Percentiles rank a stretch among this genome's conserved stretches.
phyloP scores from a whole-genome alignment of 2,329 filamentous ascomycete species.

The Remersonia thermophila region DNA sequence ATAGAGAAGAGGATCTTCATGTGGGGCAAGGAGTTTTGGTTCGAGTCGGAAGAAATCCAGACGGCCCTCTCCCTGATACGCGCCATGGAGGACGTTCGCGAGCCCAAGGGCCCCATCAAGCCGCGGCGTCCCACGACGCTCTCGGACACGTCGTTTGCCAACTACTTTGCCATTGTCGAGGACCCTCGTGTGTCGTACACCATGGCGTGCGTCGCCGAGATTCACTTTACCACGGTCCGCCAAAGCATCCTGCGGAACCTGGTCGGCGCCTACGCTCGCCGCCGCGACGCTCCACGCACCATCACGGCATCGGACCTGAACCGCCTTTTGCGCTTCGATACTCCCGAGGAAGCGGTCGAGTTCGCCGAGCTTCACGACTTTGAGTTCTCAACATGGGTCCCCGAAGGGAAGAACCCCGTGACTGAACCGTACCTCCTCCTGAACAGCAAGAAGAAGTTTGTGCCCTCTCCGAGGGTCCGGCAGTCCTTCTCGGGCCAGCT shows the following conservation, averaged over 20 bases:
- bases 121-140: conserved; percentile 35
- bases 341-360: conserved; percentile 50
- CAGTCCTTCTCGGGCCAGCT: conserved; percentile 44
- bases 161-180: conserved; percentile 49
- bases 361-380: conserved; percentile 50
- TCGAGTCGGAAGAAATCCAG: conserved; percentile 43
- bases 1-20: conserved; percentile 42
- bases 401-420: conserved; percentile 13
- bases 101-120: conserved; percentile 44
- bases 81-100: conserved; percentile 44
- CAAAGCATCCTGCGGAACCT: conserved; percentile 45
- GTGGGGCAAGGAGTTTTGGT: conserved; percentile 45
- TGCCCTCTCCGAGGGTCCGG: conserved; percentile 37
- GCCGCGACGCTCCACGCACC: conserved; percentile 45
- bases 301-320: conserved; percentile 46
- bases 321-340: conserved; percentile 52
- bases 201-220: conserved; percentile 57
- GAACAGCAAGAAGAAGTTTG: conserved; percentile 30
- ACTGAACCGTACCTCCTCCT: conserved; percentile 30
- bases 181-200: conserved; percentile 49
- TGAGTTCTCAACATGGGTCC: conserved; percentile 32
- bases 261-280: conserved; percentile 42
- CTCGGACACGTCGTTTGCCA: conserved; percentile 36
- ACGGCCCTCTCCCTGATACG: conserved; percentile 50
- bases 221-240: conserved; percentile 51